These are phyloP conservation scores for Aspergillus pseudonomiae DNA, from an alignment of 2,329 filamentous ascomycete species.

Conservation along the genomic window DNA sequence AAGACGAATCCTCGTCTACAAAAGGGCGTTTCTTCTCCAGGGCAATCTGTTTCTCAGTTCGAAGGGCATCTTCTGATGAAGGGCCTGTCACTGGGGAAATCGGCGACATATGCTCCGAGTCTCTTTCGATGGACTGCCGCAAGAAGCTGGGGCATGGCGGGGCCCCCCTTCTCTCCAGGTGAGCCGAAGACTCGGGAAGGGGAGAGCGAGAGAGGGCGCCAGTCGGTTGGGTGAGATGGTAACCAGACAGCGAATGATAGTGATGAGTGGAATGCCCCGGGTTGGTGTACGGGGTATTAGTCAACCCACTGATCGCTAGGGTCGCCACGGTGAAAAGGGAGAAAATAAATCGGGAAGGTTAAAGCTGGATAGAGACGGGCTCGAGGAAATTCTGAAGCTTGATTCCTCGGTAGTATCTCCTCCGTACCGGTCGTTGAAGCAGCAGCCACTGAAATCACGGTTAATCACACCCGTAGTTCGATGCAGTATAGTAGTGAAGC, in stretches of 20 bases:
- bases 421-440: background rate
- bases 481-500: background rate
- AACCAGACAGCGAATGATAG: conserved; percentile 35
- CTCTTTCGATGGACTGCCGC: conserved; percentile 31
- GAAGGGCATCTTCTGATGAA: conserved; percentile 32
- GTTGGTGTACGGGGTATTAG: conserved; percentile 34
- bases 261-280: conserved; percentile 35
- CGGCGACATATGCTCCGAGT: conserved; percentile 45
- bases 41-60: conserved; percentile 22
- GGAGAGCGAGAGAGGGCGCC: conserved; percentile 43
- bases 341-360: conserved; percentile 7
- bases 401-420: background rate
- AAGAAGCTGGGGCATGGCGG: conserved; percentile 41
- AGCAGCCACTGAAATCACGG: background rate
- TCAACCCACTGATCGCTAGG: conserved; percentile 41
- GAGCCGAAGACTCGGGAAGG: conserved; percentile 34
- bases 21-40: conserved; percentile 30
- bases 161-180: conserved; percentile 42
- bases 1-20: conserved; percentile 19
- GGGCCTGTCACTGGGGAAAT: conserved; percentile 33
- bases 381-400: background rate
- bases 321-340: conserved; percentile 43
- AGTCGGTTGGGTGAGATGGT: conserved; percentile 25
- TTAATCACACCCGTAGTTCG: background rate
- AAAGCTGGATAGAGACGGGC: conserved; percentile 7